Evolutionary conservation across 1,139 yeast genomes (phyloP), one percentile per base, ranked within the genome.

Genomic region (Lizanozyma gosingica): DNA sequence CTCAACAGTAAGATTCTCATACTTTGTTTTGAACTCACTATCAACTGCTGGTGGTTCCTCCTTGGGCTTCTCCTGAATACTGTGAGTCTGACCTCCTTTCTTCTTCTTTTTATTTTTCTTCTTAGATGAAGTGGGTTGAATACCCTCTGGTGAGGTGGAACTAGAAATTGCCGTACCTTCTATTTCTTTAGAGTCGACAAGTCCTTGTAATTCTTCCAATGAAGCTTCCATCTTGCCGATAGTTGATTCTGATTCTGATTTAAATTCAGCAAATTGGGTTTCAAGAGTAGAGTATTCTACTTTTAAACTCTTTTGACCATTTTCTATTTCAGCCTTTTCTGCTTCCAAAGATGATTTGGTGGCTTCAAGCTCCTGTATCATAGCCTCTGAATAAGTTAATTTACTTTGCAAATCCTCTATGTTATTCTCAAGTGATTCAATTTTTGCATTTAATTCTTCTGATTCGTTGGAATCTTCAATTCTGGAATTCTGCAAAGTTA

Each of bases 91-190:
- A 17, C 27, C 35, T 39, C 35, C 43, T 37, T 45, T 47, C 39
- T 44, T 46, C 41, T 47, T 49, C 44, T 48, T 50, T 17, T 46
- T 47, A 17, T 47, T 53, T 35, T 46, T 45, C 35, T 49, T 51
- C 8, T 42, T 43, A 15, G 29, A 41, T 14, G 35, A 22, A 41
- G 22, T 38, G 44, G 15, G 43, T n/a, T 14, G 38, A 37, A 4
- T 38, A 27, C 4, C 38, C 37, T 14, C 35, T 6, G 6, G 6
- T 8, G n/a, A 6, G 4, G 35, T 4, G 4, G 35, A 8, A 6
- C 8, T 6, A 6, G 15, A 6, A 8, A 14, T 14, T 33, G 15
- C n/a, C 22, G 39, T 34, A 33, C 33, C 35, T 27, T 8, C 37
- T 9, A 6, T 16, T 15, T 6, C 9, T 22, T n/a, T n/a, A 17